Base-by-base conservation (phyloP, 2,329 filamentous ascomycete species). In the Penicillium hordei region DNA sequence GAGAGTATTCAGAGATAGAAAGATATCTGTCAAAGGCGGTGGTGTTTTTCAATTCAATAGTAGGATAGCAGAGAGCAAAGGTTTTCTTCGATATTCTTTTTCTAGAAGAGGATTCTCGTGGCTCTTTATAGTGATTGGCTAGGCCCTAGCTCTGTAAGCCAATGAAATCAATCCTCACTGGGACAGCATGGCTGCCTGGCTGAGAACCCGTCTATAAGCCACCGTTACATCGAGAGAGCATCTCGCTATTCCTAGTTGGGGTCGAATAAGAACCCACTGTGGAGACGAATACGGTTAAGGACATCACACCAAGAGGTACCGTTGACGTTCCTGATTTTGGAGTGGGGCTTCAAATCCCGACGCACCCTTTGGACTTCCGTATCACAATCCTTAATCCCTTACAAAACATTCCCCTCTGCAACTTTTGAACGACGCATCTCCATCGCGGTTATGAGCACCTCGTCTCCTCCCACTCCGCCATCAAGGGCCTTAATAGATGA, bases 401-500 rank as follows among this genome's bases (percentile, higher is more conserved):
- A 21, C n/a, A 13, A 39, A 39, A 21, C 9, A 38, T 19, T 38
- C 36, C 36, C 8, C 9, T 39, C 6, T 5, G 38, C n/a, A 39
- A 13, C 38, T 57, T 36, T 62, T 52, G 33, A 27, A 54, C 55
- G 29, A 46, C 45, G 42, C 31, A 55, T 9, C 55, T 43, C 36
- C 50, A 43, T 57, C 59, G 27, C 31, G 48, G 50, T 39, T 21
- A 64, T 63, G 60, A 55, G 50, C 45, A 56, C 25, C 21, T 63
- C 50, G 40, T 44, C 57, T 60, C 61, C 60, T 46, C 57, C 59
- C 38, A 62, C 53, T 31, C 55, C 56, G 44, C 62, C 58, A 50
- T 55, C 59, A 48, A 62, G n/a, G 45, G 43, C 42, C 52, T 17
- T 53, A 33, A 38, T 36, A 31, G 29, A 57, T 55, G 55, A 50